Evolutionary conservation across 331 rosid species (phyloP).

Genomic region (Phaseolus coccineus): DNA sequence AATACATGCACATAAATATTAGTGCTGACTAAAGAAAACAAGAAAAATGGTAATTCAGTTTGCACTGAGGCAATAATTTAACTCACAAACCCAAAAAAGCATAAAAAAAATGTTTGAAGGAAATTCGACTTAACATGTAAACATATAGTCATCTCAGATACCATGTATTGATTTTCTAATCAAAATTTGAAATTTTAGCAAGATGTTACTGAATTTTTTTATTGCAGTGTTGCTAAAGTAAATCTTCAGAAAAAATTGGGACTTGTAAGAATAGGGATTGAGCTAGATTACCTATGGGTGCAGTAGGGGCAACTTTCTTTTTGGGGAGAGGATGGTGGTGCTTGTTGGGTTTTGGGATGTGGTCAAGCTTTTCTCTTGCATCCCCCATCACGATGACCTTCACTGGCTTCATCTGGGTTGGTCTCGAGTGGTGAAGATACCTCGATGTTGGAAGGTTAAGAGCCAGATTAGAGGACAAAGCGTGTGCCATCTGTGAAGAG

Average conservation of each 20-base stretch:
- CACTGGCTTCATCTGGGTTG: constrained; percentile 40
- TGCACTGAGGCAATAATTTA: no score
- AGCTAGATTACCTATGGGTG: constrained; percentile 64
- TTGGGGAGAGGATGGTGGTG: constrained; percentile 51
- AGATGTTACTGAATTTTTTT: no score
- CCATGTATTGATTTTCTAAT: no score
- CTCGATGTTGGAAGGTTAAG: constrained; percentile 24
- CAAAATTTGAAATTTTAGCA: no score
- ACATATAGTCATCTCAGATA: no score
- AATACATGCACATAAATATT: neutral
- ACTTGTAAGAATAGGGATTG: neutral
- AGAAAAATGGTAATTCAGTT: no score
- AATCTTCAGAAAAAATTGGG: no score
- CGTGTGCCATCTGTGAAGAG: constrained; percentile 40
- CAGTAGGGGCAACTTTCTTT: constrained; percentile 49
- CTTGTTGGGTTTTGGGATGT: constrained; percentile 53
- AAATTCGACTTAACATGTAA: no score
- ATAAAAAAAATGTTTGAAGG: no score
- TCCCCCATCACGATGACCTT: constrained; percentile 57
- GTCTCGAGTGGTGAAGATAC: neutral
- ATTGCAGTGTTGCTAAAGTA: no score
- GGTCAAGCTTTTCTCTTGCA: constrained; percentile 59
- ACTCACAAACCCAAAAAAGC: no score
- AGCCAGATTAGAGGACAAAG: constrained; percentile 39
- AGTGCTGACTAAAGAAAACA: neutral